Percentiles rank a stretch among this genome's conserved stretches.
These are phyloP conservation scores for Kurtzmaniella fragi DNA, from an alignment of 805 yeast species.

Conservation along the genomic window DNA sequence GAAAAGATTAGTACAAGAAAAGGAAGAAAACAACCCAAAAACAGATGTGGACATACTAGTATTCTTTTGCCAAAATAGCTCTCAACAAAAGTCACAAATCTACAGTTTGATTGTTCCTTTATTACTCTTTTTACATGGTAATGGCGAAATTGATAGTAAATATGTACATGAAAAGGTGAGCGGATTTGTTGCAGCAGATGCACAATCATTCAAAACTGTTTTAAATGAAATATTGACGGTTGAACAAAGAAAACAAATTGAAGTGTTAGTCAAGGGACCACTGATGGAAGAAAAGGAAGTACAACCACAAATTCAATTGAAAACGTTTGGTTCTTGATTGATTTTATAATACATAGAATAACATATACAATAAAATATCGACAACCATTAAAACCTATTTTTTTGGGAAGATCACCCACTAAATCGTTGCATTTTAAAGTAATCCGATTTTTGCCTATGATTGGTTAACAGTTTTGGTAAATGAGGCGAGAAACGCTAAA, in stretches of 20 bases:
- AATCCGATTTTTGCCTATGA: no score
- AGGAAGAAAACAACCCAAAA: constrained; percentile 6
- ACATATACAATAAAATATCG: no score
- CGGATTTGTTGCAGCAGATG: constrained; percentile 39
- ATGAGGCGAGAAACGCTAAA: no score
- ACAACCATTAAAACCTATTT: no score
- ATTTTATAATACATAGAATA: no score
- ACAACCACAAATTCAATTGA: constrained; percentile 14
- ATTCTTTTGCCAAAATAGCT: constrained; percentile 37
- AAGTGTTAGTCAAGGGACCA: constrained; percentile 35
- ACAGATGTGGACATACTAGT: constrained; percentile 37
- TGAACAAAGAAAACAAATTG: constrained; percentile 38
- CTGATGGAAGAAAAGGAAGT: constrained; percentile 1
- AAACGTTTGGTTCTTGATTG: constrained; percentile 19
- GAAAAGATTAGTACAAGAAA: constrained; percentile 26
- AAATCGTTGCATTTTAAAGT: no score
- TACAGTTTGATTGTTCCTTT: constrained; percentile 27
- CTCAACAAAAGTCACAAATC: constrained; percentile 15
- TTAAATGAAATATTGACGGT: constrained; percentile 33
- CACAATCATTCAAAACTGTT: constrained; percentile 45
- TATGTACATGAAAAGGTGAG: constrained; percentile 47
- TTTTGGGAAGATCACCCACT: no score
- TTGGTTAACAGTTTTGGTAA: no score
- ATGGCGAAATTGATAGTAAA: constrained; percentile 15
- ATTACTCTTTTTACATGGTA: constrained; percentile 25